Percentiles rank a stretch among this genome's conserved stretches.
These are phyloP conservation scores for Paecilomyces niveus DNA, from an alignment of 2,329 filamentous ascomycete genomes.

Conservation along the genomic window DNA sequence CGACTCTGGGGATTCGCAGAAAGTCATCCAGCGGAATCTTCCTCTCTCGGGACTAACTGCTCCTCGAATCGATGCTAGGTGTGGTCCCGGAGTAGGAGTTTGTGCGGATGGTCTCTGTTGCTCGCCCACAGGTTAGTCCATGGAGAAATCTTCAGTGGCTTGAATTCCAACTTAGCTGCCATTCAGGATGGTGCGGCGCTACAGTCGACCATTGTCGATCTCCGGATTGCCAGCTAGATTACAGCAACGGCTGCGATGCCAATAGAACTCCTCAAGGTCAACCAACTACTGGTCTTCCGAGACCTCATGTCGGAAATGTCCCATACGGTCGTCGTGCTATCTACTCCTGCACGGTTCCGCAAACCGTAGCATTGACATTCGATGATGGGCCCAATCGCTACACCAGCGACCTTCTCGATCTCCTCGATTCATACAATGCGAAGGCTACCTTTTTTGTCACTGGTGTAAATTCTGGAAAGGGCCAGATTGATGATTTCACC, in stretches of 20 bases:
- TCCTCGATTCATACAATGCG: conserved; percentile 52
- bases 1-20: not conserved
- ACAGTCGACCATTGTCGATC: conserved; percentile 31
- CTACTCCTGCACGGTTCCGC: conserved; percentile 39
- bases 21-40: not conserved
- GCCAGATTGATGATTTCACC: conserved; percentile 34
- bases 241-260: conserved; percentile 30
- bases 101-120: conserved; percentile 32
- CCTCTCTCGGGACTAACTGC: not conserved
- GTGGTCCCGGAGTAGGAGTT: conserved; percentile 26
- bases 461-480: conserved; percentile 41
- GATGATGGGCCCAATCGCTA: conserved; percentile 60
- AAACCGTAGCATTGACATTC: conserved; percentile 59
- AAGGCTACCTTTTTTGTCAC: conserved; percentile 64
- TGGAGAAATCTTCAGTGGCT: not conserved
- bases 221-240: conserved; percentile 34
- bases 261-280: conserved; percentile 26
- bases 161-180: not conserved
- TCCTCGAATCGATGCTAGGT: conserved; percentile 16
- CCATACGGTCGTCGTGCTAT: conserved; percentile 30
- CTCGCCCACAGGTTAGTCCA: conserved; percentile 27
- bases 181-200: conserved; percentile 31
- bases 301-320: conserved; percentile 28
- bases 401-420: conserved; percentile 55
- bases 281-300: conserved; percentile 25